Percentiles rank a stretch among this genome's conserved stretches.
phyloP scores from a whole-genome alignment of 2,329 filamentous ascomycete species.

The Fusarium albidum region DNA sequence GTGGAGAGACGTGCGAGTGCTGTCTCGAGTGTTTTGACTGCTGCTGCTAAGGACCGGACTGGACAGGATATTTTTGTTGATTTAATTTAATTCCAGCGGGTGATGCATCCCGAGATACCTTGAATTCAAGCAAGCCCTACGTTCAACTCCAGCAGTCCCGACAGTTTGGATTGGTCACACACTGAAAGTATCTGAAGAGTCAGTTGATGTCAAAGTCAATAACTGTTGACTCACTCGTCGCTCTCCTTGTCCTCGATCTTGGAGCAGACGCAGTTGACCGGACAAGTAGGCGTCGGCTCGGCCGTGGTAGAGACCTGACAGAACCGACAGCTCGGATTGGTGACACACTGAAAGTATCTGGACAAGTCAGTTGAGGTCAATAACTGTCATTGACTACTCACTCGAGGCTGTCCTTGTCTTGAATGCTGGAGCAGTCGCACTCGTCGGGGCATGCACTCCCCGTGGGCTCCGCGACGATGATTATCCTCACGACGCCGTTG shows the following conservation, averaged over 20 bases:
- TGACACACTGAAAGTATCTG: slow-evolving; percentile 43
- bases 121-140: slow-evolving; percentile 15
- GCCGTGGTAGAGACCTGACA: slow-evolving; percentile 27
- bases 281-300: slow-evolving; percentile 7
- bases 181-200: slow-evolving; percentile 49
- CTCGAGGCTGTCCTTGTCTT: slow-evolving; percentile 38
- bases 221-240: slow-evolving; percentile 35
- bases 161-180: slow-evolving; percentile 45
- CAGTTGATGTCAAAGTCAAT: background rate
- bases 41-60: slow-evolving; percentile 46
- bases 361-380: no score
- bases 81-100: background rate
- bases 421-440: slow-evolving; percentile 42
- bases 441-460: no score
- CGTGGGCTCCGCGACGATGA: slow-evolving; percentile 30
- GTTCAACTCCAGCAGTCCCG: slow-evolving; percentile 9
- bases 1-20: slow-evolving; percentile 54
- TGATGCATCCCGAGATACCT: slow-evolving; percentile 27
- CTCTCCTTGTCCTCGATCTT: slow-evolving; percentile 38
- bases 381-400: no score
- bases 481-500: slow-evolving; percentile 24
- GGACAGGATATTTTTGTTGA: background rate
- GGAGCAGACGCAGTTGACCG: slow-evolving; percentile 35
- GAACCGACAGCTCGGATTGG: slow-evolving; percentile 36
- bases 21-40: slow-evolving; percentile 52